Evolutionary conservation across 495 filamentous ascomycete species (phyloP).

Genomic region (Chaetomidium leptoderma): DNA sequence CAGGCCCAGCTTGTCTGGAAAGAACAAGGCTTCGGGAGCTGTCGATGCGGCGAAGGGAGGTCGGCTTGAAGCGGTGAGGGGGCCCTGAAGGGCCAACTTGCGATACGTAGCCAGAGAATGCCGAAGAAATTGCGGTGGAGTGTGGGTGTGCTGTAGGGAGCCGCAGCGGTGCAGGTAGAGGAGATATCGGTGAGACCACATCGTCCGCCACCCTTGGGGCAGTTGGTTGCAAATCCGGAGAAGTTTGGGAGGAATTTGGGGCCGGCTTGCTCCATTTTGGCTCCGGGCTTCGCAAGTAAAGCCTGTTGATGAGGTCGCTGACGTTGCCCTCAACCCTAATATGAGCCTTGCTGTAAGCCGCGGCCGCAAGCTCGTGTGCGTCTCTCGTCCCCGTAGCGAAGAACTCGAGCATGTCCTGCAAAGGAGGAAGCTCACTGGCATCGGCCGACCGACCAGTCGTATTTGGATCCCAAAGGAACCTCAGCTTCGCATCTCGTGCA

Average conservation of each 20-base stretch:
- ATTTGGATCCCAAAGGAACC: conserved; percentile 21
- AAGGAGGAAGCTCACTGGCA: background rate
- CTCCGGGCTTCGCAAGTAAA: background rate
- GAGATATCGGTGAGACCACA: conserved; percentile 4
- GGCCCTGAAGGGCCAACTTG: background rate
- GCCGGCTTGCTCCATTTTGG: background rate
- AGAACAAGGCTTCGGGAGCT: conserved; percentile 19
- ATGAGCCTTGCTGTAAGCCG: conserved; percentile 11
- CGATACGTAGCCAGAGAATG: background rate
- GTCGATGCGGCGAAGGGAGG: conserved; percentile 19
- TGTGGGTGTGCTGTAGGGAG: background rate
- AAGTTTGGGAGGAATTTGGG: background rate
- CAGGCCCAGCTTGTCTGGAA: background rate
- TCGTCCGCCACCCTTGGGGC: background rate
- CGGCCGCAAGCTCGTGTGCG: conserved; percentile 1
- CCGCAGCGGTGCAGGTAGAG: conserved; percentile 1
- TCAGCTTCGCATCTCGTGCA: conserved; percentile 12
- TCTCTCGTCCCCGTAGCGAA: conserved; percentile 4
- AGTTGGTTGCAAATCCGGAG: background rate
- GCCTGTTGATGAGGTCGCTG: conserved; percentile 9
- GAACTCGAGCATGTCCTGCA: conserved; percentile 24
- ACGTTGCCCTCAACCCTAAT: conserved; percentile 10
- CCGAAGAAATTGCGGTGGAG: background rate
- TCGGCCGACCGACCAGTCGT: conserved; percentile 12
- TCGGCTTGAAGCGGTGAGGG: background rate